A percentile compares a stretch with the other conserved stretches of the same genome.
These are phyloP conservation scores for Ambrosia artemisiifolia DNA, from an alignment of 129 eudicot species.

Conservation along the genomic window DNA sequence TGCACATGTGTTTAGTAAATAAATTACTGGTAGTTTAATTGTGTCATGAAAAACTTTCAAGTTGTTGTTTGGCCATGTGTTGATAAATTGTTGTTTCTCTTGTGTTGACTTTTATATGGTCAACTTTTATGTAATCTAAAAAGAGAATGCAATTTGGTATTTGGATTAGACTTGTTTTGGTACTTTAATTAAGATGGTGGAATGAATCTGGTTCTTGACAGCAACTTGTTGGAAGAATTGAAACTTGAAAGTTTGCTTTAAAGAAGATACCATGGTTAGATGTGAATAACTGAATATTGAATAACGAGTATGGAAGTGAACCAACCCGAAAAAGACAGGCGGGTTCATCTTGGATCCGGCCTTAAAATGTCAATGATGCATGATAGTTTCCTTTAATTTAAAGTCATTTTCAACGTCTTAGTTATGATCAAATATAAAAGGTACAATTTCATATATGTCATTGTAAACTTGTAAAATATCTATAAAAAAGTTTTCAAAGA, in stretches of 20 bases:
- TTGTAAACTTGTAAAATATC: no score
- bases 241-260: constrained; percentile 17
- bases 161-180: constrained; percentile 20
- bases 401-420: background rate
- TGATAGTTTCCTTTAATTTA: no score
- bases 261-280: constrained; percentile 35
- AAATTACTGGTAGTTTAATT: constrained; percentile 26
- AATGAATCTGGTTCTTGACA: constrained; percentile 39
- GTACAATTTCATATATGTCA: no score
- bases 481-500: background rate
- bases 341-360: constrained; percentile 15
- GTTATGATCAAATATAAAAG: no score
- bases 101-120: constrained; percentile 29
- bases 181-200: constrained; percentile 25
- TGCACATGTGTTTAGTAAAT: constrained; percentile 33
- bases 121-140: constrained; percentile 19
- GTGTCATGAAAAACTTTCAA: constrained; percentile 24
- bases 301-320: constrained; percentile 6
- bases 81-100: constrained; percentile 1
- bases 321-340: background rate
- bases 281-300: constrained; percentile 3
- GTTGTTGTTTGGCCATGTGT: constrained; percentile 23
- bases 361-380: constrained; percentile 17
- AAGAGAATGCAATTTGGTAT: constrained; percentile 11
- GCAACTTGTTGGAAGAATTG: constrained; percentile 18